These are phyloP conservation scores for Pelargonium myrrhifolium DNA, from an alignment of 441 rosid species.

Conservation along the genomic window DNA sequence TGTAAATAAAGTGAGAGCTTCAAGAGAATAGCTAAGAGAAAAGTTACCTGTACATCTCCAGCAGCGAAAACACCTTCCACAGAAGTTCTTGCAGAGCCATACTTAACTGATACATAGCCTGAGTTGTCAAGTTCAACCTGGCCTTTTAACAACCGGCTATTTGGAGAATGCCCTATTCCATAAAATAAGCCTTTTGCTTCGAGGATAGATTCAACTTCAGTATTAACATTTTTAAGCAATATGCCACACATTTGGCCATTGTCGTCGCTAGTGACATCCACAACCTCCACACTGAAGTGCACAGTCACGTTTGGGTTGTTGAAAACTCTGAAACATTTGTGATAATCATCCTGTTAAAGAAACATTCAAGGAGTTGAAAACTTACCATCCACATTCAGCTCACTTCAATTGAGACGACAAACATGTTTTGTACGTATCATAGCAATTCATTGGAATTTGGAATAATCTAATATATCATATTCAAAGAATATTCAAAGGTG, in stretches of 20 bases:
- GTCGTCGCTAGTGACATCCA: slow-evolving; percentile 3
- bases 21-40: neutral
- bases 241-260: slow-evolving; percentile 3
- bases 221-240: slow-evolving; percentile 1
- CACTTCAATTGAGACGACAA: neutral
- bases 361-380: slow-evolving; percentile 6
- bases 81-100: neutral
- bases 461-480: neutral
- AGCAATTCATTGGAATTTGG: neutral
- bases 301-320: slow-evolving; percentile 4
- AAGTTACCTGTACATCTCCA: slow-evolving; percentile 6
- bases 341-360: slow-evolving; percentile 7
- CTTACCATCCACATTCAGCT: neutral
- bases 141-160: neutral
- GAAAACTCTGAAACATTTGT: slow-evolving; percentile 1
- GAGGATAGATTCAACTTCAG: slow-evolving; percentile 2
- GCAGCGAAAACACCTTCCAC: neutral
- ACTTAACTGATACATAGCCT: neutral
- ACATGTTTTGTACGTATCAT: neutral
- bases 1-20: neutral
- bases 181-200: slow-evolving; percentile 2
- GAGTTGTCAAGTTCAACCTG: slow-evolving; percentile 6
- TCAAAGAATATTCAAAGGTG: neutral
- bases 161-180: slow-evolving; percentile 8
- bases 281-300: slow-evolving; percentile 8